Conservation (phyloP, 768 basidiomycete genomes). For the Amanita pallidorosea region DNA sequence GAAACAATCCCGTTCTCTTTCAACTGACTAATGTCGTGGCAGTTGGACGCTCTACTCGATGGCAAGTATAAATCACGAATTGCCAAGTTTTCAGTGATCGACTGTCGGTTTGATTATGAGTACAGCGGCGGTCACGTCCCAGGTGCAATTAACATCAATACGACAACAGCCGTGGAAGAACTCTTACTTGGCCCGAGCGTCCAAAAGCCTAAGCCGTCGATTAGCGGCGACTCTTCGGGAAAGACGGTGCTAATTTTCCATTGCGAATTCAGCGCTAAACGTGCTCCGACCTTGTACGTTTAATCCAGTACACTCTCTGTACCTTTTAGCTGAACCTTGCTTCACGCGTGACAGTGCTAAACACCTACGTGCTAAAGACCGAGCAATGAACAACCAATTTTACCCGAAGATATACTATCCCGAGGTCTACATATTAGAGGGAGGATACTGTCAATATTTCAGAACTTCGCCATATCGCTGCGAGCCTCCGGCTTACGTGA, state of each 20-base stretch:
- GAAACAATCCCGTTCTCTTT: conserved; percentile 3
- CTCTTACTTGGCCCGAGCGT: conserved; percentile 53
- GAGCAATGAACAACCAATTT: conserved; percentile 74
- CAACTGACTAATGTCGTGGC: conserved; percentile 9
- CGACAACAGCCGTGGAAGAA: conserved; percentile 67
- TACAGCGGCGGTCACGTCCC: conserved; percentile 88
- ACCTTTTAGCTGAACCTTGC: background rate
- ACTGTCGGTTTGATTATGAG: conserved; percentile 98
- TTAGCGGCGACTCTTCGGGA: conserved; percentile 60
- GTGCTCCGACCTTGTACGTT: conserved; percentile 90
- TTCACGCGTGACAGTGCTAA: conserved; percentile 55
- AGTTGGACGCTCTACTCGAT: conserved; percentile 73
- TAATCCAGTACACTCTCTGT: background rate
- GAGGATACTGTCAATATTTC: conserved; percentile 89
- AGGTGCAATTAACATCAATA: conserved; percentile 88
- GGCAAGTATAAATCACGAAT: conserved; percentile 62
- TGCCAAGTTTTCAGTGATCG: conserved; percentile 69
- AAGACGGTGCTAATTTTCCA: conserved; percentile 93
- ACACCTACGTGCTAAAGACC: conserved; percentile 83
- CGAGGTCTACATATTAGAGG: conserved; percentile 94
- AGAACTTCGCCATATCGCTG: conserved; percentile 59
- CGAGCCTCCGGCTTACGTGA: conserved; percentile 73
- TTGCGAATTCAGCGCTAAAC: conserved; percentile 93
- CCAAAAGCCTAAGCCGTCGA: conserved; percentile 51
- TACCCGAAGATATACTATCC: conserved; percentile 95